Evolutionary conservation across 306 rosid genomes (phyloP).

Genomic region (Quercus berberidifolia): DNA sequence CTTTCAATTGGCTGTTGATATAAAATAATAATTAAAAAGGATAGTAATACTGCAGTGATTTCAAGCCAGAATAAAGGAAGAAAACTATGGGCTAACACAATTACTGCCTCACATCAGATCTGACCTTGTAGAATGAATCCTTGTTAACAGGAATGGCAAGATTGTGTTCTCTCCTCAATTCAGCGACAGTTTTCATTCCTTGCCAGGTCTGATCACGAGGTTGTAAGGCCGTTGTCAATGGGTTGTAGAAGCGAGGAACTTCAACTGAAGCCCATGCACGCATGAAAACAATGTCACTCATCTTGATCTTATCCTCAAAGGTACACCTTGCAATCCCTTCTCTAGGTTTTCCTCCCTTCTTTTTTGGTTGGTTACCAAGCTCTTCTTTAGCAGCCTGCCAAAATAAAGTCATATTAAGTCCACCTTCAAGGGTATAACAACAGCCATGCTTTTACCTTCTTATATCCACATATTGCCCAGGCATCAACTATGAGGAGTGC

Average conservation of each 20-base stretch:
- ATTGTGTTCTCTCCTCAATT: constrained; percentile 73
- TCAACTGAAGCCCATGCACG: constrained; percentile 91
- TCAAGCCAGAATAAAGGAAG: not conserved
- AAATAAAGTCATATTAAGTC: constrained; percentile 4
- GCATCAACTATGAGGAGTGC: not conserved
- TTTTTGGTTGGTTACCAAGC: constrained; percentile 68
- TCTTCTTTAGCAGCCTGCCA: constrained; percentile 91
- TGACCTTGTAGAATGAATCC: constrained; percentile 89
- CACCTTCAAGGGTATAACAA: not conserved
- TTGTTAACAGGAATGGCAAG: constrained; percentile 74
- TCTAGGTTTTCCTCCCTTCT: constrained; percentile 64
- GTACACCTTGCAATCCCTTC: constrained; percentile 98
- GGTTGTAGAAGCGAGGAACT: constrained; percentile 76
- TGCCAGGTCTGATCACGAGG: constrained; percentile 75
- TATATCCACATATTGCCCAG: not conserved
- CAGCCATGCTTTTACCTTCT: not conserved
- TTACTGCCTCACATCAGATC: constrained; percentile 13
- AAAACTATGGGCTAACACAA: not conserved
- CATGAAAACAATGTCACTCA: constrained; percentile 94
- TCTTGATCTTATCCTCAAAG: constrained; percentile 92
- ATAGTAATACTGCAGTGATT: not conserved
- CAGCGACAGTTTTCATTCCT: constrained; percentile 94
- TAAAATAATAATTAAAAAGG: not conserved
- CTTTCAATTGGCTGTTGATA: constrained; percentile 71
- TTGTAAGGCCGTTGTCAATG: constrained; percentile 81